Evolutionary conservation across 805 yeast species (phyloP).

Genomic region (Candida arabinofermentans): DNA sequence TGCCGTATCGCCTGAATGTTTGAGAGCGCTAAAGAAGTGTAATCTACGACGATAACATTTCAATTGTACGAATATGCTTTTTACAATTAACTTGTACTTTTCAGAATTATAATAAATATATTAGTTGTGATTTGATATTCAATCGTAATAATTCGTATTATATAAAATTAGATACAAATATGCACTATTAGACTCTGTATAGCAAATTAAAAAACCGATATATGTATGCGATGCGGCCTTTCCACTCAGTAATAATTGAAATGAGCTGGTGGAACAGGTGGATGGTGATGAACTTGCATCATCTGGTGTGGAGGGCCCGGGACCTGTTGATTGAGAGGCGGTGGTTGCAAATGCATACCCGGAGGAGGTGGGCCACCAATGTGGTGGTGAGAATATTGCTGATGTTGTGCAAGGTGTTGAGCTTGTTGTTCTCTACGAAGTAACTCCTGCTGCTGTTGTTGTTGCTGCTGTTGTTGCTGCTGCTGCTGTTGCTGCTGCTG

Average conservation of each 20-base stretch:
- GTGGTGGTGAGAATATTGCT: background rate
- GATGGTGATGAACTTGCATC: background rate
- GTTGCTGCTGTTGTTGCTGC: background rate
- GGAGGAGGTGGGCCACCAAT: conserved; percentile 1
- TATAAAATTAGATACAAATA: too few relatives aligned
- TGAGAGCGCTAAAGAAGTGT: too few relatives aligned
- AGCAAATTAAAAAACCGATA: background rate
- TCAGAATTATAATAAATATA: too few relatives aligned
- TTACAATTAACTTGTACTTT: too few relatives aligned
- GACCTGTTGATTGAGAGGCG: background rate
- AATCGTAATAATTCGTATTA: too few relatives aligned
- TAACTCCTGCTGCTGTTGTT: conserved; percentile 1
- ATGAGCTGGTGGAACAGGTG: background rate
- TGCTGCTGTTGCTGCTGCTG: background rate
- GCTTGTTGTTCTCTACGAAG: background rate
- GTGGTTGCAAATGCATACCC: background rate
- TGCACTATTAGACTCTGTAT: too few relatives aligned
- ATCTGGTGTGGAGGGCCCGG: background rate
- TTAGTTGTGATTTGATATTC: too few relatives aligned
- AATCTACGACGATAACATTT: too few relatives aligned
- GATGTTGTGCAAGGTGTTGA: background rate
- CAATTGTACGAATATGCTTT: too few relatives aligned
- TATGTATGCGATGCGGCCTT: background rate
- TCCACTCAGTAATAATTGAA: background rate
- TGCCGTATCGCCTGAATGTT: too few relatives aligned